These are phyloP conservation scores for Aureobasidium namibiae DNA, from an alignment of 2,329 filamentous ascomycete genomes.

Conservation along the genomic window DNA sequence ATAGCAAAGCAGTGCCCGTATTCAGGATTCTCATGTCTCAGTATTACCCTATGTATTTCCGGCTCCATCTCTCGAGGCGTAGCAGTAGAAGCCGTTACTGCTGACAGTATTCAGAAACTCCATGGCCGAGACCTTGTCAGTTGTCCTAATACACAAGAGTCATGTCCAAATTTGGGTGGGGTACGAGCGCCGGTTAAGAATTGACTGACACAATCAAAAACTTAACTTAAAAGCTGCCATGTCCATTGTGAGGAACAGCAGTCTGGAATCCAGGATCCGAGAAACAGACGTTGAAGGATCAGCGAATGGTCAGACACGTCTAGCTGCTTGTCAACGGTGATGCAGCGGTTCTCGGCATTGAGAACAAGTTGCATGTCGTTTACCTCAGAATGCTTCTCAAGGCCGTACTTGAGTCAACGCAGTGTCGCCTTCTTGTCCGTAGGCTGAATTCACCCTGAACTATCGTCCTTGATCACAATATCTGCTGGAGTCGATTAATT, in stretches of 20 bases:
- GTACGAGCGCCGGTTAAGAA: background rate
- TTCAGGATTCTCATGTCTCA: background rate
- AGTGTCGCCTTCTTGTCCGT: background rate
- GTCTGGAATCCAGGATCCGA: background rate
- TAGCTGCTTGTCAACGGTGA: background rate
- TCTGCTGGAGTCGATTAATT: too few species aligned
- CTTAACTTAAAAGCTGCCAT: background rate
- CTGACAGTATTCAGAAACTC: background rate
- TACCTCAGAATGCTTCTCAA: background rate
- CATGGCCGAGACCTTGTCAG: background rate
- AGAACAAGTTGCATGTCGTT: background rate
- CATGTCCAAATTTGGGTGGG: background rate
- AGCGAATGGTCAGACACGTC: background rate
- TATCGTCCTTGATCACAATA: too few species aligned
- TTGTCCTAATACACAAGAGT: background rate
- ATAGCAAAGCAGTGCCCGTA: background rate
- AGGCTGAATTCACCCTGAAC: too few species aligned
- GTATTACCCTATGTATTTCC: background rate
- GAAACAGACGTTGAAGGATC: background rate
- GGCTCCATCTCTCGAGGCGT: background rate
- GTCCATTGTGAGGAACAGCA: background rate
- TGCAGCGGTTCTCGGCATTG: background rate
- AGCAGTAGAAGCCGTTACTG: background rate
- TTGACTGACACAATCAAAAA: constrained; percentile 1
- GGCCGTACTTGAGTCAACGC: too few species aligned